These are phyloP conservation scores for Crithidia thermophila DNA, from an alignment of 208 protist species.

Conservation along the genomic window DNA sequence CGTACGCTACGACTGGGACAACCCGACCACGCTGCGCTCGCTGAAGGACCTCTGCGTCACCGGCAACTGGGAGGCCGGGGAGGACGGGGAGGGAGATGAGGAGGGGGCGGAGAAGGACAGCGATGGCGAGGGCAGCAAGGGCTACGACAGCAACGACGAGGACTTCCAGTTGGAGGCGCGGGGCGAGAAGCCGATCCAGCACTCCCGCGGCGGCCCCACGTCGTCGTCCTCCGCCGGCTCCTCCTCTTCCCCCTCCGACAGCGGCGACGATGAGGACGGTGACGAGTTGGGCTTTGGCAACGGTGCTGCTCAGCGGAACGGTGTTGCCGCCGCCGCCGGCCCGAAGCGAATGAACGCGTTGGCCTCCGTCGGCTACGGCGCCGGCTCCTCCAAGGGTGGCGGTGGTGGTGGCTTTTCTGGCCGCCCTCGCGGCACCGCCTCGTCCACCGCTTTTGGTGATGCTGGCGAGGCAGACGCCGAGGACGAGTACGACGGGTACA, in stretches of 20 bases:
- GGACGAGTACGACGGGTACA: slow-evolving; percentile 49
- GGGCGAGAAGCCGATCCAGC: slow-evolving; percentile 51
- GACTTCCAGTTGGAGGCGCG: slow-evolving; percentile 78
- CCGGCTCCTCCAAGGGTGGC: background rate
- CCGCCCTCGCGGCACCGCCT: background rate
- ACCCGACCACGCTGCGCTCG: slow-evolving; percentile 44
- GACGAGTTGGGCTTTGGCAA: slow-evolving; percentile 18
- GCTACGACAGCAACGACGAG: slow-evolving; percentile 88
- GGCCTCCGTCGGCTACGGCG: slow-evolving; percentile 28
- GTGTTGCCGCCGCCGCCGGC: background rate
- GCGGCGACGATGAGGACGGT: slow-evolving; percentile 43
- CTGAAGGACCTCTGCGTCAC: slow-evolving; percentile 97
- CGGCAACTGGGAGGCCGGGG: slow-evolving; percentile 87
- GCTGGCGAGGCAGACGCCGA: slow-evolving; percentile 21
- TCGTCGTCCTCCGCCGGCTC: slow-evolving; percentile 6
- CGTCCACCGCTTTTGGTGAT: slow-evolving; percentile 3
- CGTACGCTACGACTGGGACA: slow-evolving; percentile 64
- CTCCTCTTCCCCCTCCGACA: too few relatives aligned
- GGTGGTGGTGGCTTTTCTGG: background rate
- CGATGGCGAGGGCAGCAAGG: slow-evolving; percentile 60
- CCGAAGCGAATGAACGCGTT: slow-evolving; percentile 28
- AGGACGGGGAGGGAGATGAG: slow-evolving; percentile 34
- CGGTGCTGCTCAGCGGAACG: too few relatives aligned
- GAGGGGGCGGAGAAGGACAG: slow-evolving; percentile 55
- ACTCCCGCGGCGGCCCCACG: slow-evolving; percentile 1